Percentiles rank a stretch among this genome's conserved stretches.
phyloP scores from a whole-genome alignment of 2,329 filamentous ascomycete genomes.

The Zymoseptoria brevis region DNA sequence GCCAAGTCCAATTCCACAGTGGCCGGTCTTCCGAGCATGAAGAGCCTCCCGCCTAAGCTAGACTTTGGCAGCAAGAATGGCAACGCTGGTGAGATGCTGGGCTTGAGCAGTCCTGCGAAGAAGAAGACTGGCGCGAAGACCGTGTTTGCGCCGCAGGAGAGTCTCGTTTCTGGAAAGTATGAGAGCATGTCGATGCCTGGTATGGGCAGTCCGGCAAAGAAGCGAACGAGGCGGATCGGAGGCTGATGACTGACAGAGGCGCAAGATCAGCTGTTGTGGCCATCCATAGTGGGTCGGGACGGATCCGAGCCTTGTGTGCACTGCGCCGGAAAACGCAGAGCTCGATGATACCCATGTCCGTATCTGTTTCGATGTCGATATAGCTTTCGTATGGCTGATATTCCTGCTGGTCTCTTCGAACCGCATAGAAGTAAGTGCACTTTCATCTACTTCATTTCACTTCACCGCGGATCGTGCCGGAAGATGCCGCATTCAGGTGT shows the following conservation, averaged over 20 bases:
- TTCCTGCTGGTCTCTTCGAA: not conserved
- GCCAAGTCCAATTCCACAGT: slow-evolving; percentile 5
- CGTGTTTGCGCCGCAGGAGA: slow-evolving; percentile 3
- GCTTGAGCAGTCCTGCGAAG: slow-evolving; percentile 17
- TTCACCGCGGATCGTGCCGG: not conserved
- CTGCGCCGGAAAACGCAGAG: not conserved
- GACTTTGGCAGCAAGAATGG: slow-evolving; percentile 14
- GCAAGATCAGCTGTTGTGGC: not conserved
- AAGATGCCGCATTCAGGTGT: not conserved
- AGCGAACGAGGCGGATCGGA: slow-evolving; percentile 10
- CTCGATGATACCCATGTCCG: not conserved
- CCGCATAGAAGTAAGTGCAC: not conserved
- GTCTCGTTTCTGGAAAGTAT: slow-evolving; percentile 17
- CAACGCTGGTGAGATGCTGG: slow-evolving; percentile 2
- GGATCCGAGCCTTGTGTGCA: not conserved
- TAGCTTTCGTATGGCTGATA: not conserved
- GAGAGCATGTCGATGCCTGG: slow-evolving; percentile 4
- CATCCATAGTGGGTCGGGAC: not conserved
- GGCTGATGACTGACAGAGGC: not conserved
- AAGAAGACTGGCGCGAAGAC: slow-evolving; percentile 28
- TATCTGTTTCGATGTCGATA: not conserved
- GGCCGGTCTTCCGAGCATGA: slow-evolving; percentile 2
- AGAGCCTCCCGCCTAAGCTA: slow-evolving; percentile 19
- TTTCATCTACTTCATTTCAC: not conserved
- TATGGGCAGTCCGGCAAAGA: slow-evolving; percentile 23